Conservation (phyloP, 2,329 filamentous ascomycete species). For the Stemphylium beticola region DNA sequence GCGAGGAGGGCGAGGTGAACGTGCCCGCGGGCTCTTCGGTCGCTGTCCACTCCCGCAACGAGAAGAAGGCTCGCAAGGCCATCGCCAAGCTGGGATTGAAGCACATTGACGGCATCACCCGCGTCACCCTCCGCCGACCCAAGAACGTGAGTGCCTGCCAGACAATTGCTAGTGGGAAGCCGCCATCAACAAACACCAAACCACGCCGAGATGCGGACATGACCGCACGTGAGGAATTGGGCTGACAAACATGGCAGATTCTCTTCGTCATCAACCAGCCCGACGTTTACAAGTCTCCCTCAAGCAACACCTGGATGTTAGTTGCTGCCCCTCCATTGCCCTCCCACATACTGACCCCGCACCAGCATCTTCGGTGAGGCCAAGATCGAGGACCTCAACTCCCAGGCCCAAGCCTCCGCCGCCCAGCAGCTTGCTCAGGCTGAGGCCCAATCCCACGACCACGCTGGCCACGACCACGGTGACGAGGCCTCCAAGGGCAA, state of each 20-base stretch:
- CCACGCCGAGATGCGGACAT: slow-evolving; percentile 4
- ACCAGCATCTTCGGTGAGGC: slow-evolving; percentile 97
- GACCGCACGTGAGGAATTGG: slow-evolving; percentile 12
- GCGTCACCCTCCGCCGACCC: slow-evolving; percentile 95
- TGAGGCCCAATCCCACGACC: slow-evolving; percentile 68
- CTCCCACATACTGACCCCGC: slow-evolving; percentile 29
- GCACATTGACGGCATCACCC: slow-evolving; percentile 95
- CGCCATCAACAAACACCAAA: slow-evolving; percentile 9
- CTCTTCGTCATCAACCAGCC: slow-evolving; percentile 99
- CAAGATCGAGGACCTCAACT: slow-evolving; percentile 99
- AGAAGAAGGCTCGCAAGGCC: slow-evolving; percentile 99
- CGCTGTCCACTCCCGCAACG: slow-evolving; percentile 96
- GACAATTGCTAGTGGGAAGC: slow-evolving; percentile 24
- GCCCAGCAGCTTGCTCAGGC: slow-evolving; percentile 90
- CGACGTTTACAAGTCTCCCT: slow-evolving; percentile 98
- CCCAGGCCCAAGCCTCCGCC: slow-evolving; percentile 92
- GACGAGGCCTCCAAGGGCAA: slow-evolving; percentile 69
- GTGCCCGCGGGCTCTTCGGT: slow-evolving; percentile 86
- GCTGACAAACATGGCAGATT: slow-evolving; percentile 65
- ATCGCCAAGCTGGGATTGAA: slow-evolving; percentile 98
- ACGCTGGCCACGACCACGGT: slow-evolving; percentile 74
- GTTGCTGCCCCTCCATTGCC: slow-evolving; percentile 46
- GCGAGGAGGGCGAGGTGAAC: slow-evolving; percentile 71
- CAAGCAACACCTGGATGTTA: slow-evolving; percentile 99
- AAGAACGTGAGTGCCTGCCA: slow-evolving; percentile 85